These are phyloP conservation scores for Chlamydomonas sp. DNA, from an alignment of 139 green algal genomes.

Conservation along the genomic window DNA sequence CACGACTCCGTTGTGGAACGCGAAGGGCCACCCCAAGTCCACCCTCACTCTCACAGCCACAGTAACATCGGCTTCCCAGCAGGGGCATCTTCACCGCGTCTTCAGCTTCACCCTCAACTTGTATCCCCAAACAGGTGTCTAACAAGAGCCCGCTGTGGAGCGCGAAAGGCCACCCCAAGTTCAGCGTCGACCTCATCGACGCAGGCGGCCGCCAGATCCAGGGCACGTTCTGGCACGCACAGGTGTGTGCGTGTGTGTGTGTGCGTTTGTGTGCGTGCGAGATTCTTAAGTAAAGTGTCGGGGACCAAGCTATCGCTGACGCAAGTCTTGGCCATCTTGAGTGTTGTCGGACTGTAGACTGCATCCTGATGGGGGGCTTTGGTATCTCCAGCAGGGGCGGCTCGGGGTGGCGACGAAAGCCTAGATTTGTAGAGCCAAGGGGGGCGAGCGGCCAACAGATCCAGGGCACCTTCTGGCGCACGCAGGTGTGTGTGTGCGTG, in stretches of 20 bases:
- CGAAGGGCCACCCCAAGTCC: no score
- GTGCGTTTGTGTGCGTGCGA: no score
- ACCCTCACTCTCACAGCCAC: slow-evolving; percentile 33
- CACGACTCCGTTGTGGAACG: no score
- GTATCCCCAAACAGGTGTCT: slow-evolving; percentile 4
- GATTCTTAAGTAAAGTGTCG: no score
- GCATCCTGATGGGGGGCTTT: no score
- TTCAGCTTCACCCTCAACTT: not conserved
- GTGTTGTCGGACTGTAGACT: no score
- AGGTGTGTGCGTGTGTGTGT: no score
- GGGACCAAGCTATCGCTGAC: no score
- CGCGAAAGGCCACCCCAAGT: slow-evolving; percentile 24
- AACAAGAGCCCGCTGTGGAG: slow-evolving; percentile 21
- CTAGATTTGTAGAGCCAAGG: slow-evolving; percentile 64
- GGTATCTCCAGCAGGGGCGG: no score
- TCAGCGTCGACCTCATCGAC: slow-evolving; percentile 63
- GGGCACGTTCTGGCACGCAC: slow-evolving; percentile 78
- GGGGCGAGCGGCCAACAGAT: slow-evolving; percentile 62
- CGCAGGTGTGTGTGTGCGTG: no score
- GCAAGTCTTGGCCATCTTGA: no score
- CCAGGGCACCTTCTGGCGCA: slow-evolving; percentile 76
- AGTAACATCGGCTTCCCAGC: not conserved
- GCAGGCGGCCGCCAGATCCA: slow-evolving; percentile 61
- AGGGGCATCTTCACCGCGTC: not conserved
- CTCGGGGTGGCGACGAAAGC: no score